phyloP scores from a whole-genome alignment of 2,329 filamentous ascomycete genomes.

The Lachnellula arida region DNA sequence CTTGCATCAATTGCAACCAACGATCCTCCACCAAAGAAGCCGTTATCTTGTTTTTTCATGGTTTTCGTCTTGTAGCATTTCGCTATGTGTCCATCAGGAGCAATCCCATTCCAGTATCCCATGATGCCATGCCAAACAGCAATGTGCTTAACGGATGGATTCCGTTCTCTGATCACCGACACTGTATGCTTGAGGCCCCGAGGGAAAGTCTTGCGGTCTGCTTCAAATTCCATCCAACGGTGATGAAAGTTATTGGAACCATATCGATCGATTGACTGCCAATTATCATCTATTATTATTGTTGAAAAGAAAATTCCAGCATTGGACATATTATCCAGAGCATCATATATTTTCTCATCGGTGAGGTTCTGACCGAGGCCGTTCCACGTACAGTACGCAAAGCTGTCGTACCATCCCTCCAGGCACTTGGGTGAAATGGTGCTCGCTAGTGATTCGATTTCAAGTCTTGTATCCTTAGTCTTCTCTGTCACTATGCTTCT shows the following conservation, averaged over 20 bases:
- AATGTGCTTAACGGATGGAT: conserved; percentile 14
- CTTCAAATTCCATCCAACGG: conserved; percentile 13
- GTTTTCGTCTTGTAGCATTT: conserved; percentile 8
- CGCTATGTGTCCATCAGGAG: conserved; percentile 7
- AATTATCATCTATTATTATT: conserved; percentile 18
- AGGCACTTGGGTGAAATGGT: not conserved
- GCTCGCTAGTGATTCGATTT: not conserved
- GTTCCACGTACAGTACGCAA: conserved; percentile 16
- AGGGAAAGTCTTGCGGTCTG: conserved; percentile 9
- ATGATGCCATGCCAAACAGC: conserved; percentile 17
- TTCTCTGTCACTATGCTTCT: conserved; percentile 1
- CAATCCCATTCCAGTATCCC: conserved; percentile 15
- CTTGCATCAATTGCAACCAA: conserved; percentile 7
- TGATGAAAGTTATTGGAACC: conserved; percentile 11
- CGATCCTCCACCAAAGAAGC: conserved; percentile 10
- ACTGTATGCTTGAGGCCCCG: conserved; percentile 8
- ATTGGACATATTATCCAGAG: conserved; percentile 4
- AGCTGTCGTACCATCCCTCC: conserved; percentile 3
- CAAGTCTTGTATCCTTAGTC: not conserved
- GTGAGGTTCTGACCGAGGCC: conserved; percentile 10
- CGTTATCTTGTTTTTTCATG: conserved; percentile 9
- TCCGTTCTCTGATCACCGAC: not conserved
- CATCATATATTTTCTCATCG: conserved; percentile 2
- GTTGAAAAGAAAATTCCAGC: conserved; percentile 12
- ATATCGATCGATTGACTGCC: conserved; percentile 10